phyloP scores from a whole-genome alignment of 176 grass and related monocot genomes.

The Triticum urartu region DNA sequence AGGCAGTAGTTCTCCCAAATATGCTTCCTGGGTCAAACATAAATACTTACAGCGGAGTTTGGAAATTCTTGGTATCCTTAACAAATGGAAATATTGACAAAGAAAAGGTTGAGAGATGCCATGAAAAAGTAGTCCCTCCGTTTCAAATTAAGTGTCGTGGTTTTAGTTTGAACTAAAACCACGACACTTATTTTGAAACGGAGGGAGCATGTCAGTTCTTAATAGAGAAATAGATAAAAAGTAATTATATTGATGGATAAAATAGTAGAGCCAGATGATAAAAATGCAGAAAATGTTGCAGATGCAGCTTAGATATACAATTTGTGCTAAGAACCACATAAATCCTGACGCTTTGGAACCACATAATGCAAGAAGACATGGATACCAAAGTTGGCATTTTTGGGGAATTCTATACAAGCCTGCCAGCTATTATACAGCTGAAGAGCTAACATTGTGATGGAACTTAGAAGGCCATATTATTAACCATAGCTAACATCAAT shows the following conservation, averaged over 20 bases:
- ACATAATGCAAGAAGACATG: neutral
- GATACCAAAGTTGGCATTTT: neutral
- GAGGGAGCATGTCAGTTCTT: neutral
- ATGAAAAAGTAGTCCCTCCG: no score
- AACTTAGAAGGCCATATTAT: neutral
- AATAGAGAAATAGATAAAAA: neutral
- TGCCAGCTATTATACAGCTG: neutral
- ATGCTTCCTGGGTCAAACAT: slow-evolving; percentile 64
- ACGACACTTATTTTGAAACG: no score
- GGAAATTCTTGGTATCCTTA: neutral
- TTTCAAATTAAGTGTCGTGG: no score
- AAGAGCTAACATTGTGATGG: no score
- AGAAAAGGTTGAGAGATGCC: neutral
- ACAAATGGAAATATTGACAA: neutral
- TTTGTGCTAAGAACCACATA: neutral
- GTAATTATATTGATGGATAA: neutral
- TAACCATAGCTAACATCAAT: neutral
- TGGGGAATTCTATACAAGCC: neutral
- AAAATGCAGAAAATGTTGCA: neutral
- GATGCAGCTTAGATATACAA: neutral
- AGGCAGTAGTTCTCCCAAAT: slow-evolving; percentile 90
- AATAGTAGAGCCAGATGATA: neutral
- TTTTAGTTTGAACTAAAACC: no score
- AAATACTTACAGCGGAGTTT: neutral
- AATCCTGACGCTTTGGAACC: neutral